Base-by-base conservation (phyloP, 202 grass and related monocot genomes). In the Setaria italica region DNA sequence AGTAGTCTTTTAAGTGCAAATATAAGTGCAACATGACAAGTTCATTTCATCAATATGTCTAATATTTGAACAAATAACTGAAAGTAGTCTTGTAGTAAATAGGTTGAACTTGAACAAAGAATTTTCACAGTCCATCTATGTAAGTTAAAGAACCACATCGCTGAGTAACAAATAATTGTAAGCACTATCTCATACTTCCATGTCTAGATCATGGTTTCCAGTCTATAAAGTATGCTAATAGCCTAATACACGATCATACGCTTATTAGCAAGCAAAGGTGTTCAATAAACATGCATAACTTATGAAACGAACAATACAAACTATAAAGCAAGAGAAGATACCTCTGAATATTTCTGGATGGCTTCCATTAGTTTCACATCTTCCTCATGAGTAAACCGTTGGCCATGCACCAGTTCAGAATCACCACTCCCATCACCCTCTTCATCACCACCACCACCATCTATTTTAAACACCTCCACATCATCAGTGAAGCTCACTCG, bases 311-410 rank as follows among this genome's bases (percentile, higher is more conserved):
- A 34, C 64, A 82, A 16, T 51, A 9, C 64, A 89, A 80, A 67
- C 10, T 35, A 67, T n/a, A 66, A 65, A 53, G 62, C 60, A 79
- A 83, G 68, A 72, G 25, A 82, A 79, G 43, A 43, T 69, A 93
- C 95, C 95, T 92, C 63, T 75, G 82, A 57, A 4, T 93, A 93
- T 19, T 85, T 74, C 25, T 47, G 67, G 32, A 95, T 90, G 46
- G 89, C 87, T 79, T 91, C 78, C 72, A 90, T 83, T 56, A 98
- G 58, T 54, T 15, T 37, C 9, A 43, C 33, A 32, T 98, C 88
- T 92, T 98, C 95, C 50, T 98, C 85, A 85, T 3, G 1, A 42
- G 91, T 85, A 75, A 92, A 98, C 45, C 89, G 76, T 72, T 67
- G 54, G 14, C 93, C 95, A 82, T 91, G 85, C 50, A 93, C 81